Base-by-base conservation (phyloP, 2,329 filamentous ascomycete species). In the Rutstroemia sp. region DNA sequence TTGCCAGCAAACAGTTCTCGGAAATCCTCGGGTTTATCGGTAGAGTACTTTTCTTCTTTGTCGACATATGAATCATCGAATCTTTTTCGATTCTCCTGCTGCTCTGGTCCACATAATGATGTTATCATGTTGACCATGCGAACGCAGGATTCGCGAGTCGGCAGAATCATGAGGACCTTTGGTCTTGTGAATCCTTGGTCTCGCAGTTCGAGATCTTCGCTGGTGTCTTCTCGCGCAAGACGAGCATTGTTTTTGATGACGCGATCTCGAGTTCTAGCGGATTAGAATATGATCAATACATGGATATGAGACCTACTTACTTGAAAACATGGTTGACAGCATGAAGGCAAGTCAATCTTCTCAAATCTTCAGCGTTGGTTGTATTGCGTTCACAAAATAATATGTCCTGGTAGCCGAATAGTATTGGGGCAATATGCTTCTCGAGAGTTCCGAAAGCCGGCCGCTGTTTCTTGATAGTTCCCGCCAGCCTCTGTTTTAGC, bases 131-230 rank as follows among this genome's bases (percentile, higher is more conserved):
- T 83, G 39, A 96, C 78, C 64, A 88, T 86, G 50, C 85, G 83
- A 27, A 88, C 87, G 63, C 90, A 95, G 0, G 91, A 86, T 67
- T 96, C 86, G 55, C 92, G 83, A 0, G 94, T 97, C 3, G 94
- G 92, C 0, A 96, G 76, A 18, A 99, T 77, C 70, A 97, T 89
- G 19, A 99, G 79, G 6, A 96, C 86, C 69, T 97, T 97, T 7
- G 94, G 94, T 5, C 94, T 79, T 0, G 92, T 96, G 71, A 96
- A 99, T 0, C 94, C 94, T 72, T 99, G 94, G 64, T 99, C 94
- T 61, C 91, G 83, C 18, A 91, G 77, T 63, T 96, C 90, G 4
- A 88, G 74, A 39, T 88, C 85, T 16, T 79, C 74, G 39, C 78
- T 78, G 9, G 80, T 79, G 4, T 82, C 78, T 54, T 87, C 82